Conservation (phyloP, 352 stramenopile genomes). For the Globisporangium camurandrum region DNA sequence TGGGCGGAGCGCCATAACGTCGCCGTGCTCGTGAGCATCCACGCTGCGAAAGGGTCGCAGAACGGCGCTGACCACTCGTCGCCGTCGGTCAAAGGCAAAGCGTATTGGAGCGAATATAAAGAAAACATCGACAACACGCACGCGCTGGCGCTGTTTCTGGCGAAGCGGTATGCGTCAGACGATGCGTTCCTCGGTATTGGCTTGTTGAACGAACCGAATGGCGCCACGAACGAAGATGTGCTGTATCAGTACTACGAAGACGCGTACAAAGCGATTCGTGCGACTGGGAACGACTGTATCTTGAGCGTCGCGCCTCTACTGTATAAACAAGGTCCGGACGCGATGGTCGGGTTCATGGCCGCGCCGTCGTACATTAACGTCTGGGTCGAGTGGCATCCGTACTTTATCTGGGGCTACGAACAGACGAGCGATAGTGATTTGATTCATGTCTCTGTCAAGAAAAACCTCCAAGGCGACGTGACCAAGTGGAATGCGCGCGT, state of each 20-base stretch:
- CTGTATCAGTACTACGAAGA: slow-evolving; percentile 74
- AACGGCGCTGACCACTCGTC: slow-evolving; percentile 71
- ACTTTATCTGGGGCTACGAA: slow-evolving; percentile 81
- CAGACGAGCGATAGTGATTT: slow-evolving; percentile 38
- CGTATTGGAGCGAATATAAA: slow-evolving; percentile 35
- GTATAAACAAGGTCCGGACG: slow-evolving; percentile 33
- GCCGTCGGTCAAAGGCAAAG: slow-evolving; percentile 26
- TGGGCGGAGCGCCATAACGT: slow-evolving; percentile 48
- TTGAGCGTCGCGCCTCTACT: slow-evolving; percentile 46
- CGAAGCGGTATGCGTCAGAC: slow-evolving; percentile 56
- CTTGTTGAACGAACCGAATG: slow-evolving; percentile 65
- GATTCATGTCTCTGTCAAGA: slow-evolving; percentile 30
- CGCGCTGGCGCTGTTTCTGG: slow-evolving; percentile 34
- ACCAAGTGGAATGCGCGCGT: slow-evolving; percentile 29
- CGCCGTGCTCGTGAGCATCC: slow-evolving; percentile 47
- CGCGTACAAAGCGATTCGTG: slow-evolving; percentile 53
- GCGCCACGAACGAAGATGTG: slow-evolving; percentile 34
- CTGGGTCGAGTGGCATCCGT: slow-evolving; percentile 79
- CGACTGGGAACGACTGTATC: slow-evolving; percentile 52
- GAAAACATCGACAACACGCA: slow-evolving; percentile 64
- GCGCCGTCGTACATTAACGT: slow-evolving; percentile 53
- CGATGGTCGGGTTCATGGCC: slow-evolving; percentile 46
- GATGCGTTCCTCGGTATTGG: slow-evolving; percentile 69
- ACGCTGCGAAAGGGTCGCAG: slow-evolving; percentile 66
- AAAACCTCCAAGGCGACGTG: slow-evolving; percentile 30